Evolutionary conservation across 805 yeast genomes (phyloP).

Genomic region (Candida golubevii): DNA sequence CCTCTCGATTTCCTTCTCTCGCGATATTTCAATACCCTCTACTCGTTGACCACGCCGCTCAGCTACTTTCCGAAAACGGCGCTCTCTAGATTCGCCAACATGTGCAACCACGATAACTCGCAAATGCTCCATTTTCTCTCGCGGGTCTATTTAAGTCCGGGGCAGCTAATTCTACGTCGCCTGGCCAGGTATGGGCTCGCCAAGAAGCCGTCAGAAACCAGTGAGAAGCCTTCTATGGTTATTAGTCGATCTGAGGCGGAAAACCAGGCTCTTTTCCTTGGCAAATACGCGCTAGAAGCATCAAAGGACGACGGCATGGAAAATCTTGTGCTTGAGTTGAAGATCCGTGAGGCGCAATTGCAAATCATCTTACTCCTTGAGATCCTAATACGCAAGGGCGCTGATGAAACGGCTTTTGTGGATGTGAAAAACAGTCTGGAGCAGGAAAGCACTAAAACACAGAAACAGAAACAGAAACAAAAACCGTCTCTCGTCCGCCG

Average conservation of each 20-base stretch:
- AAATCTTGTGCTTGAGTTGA: constrained; percentile 37
- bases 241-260: constrained; percentile 19
- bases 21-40: constrained; percentile 34
- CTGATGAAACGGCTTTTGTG: constrained; percentile 35
- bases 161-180: constrained; percentile 42
- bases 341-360: constrained; percentile 53
- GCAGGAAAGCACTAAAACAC: constrained; percentile 20
- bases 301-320: constrained; percentile 18
- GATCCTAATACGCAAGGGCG: constrained; percentile 29
- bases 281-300: constrained; percentile 4
- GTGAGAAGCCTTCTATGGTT: constrained; percentile 12
- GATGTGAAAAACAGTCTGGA: constrained; percentile 3
- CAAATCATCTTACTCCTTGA: constrained; percentile 50
- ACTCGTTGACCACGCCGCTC: constrained; percentile 38
- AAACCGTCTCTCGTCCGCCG: constrained; percentile 21
- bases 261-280: constrained; percentile 20
- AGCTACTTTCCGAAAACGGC: constrained; percentile 48
- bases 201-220: constrained; percentile 2
- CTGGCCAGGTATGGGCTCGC: constrained; percentile 26
- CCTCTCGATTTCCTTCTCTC: constrained; percentile 30
- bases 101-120: constrained; percentile 30
- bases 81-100: constrained; percentile 40
- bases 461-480: constrained; percentile 23
- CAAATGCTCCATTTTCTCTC: constrained; percentile 21
- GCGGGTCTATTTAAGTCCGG: constrained; percentile 30